Evolutionary conservation across 192 early-diverging fungal genomes (phyloP).

Genomic region (Backusella australiensis): DNA sequence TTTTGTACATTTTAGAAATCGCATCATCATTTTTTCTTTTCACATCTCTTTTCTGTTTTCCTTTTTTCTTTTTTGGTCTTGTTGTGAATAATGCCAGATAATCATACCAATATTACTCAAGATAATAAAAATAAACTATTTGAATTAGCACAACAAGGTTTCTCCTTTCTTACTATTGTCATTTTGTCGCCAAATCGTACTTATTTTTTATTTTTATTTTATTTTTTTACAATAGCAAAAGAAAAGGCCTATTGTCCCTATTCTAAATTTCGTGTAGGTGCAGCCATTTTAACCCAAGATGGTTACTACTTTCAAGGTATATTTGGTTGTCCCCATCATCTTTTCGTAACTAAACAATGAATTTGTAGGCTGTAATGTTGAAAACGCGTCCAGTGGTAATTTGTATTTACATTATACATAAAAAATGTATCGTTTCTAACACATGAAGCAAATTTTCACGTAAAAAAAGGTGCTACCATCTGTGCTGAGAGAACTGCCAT

Average conservation of each 20-base stretch:
- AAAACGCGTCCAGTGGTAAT: conserved; percentile 82
- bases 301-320: conserved; percentile 35
- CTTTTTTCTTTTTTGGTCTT: neutral
- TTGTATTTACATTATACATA: too few species aligned
- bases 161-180: neutral
- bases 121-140: neutral
- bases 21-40: neutral
- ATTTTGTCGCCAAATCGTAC: neutral
- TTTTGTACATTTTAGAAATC: neutral
- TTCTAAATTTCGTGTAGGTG: conserved; percentile 91
- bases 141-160: neutral
- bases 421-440: too few species aligned
- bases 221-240: conserved; percentile 47
- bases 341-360: neutral
- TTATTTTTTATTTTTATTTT: neutral
- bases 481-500: conserved; percentile 91
- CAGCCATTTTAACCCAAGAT: conserved; percentile 67
- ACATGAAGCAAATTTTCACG: too few species aligned
- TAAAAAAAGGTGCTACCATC: conserved; percentile 58
- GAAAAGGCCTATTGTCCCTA: conserved; percentile 82
- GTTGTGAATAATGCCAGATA: neutral
- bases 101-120: neutral
- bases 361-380: conserved; percentile 74
- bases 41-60: neutral
- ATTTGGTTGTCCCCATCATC: neutral